phyloP scores from a whole-genome alignment of 2,329 filamentous ascomycete species.

The Diaporthe helianthi region DNA sequence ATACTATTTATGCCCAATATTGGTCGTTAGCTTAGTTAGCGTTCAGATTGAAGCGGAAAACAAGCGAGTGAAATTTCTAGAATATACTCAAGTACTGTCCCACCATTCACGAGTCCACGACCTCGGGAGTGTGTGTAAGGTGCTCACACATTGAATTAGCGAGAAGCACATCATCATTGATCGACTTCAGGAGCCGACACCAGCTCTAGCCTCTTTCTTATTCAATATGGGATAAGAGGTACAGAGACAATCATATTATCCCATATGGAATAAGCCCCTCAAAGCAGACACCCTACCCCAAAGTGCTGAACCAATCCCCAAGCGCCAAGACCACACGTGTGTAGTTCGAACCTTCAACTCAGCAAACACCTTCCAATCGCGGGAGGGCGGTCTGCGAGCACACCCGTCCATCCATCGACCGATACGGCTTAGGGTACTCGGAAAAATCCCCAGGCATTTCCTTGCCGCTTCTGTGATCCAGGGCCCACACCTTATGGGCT shows the following conservation, averaged over 20 bases:
- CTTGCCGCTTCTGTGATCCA: constrained; percentile 1
- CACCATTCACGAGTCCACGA: not conserved
- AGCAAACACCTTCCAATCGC: constrained; percentile 20
- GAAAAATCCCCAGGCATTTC: not conserved
- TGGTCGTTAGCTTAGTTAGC: not conserved
- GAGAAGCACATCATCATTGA: too few species aligned
- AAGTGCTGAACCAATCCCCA: constrained; percentile 21
- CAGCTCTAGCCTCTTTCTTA: too few species aligned
- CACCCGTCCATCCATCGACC: not conserved
- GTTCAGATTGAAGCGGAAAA: not conserved
- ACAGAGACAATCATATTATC: too few species aligned
- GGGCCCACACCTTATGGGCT: not conserved
- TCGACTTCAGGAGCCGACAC: too few species aligned
- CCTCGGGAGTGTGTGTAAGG: too few species aligned
- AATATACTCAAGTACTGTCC: not conserved
- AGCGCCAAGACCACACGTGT: constrained; percentile 26
- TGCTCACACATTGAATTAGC: too few species aligned
- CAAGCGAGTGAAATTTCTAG: not conserved
- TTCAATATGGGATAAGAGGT: too few species aligned
- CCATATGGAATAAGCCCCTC: too few species aligned
- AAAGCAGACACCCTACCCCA: too few species aligned
- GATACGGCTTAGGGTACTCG: too few species aligned
- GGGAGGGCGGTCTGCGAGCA: constrained; percentile 7
- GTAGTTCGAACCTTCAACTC: not conserved
- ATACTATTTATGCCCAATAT: not conserved